phyloP scores from a whole-genome alignment of 106 monocot species.

The Alisma plantagoaquatica region DNA sequence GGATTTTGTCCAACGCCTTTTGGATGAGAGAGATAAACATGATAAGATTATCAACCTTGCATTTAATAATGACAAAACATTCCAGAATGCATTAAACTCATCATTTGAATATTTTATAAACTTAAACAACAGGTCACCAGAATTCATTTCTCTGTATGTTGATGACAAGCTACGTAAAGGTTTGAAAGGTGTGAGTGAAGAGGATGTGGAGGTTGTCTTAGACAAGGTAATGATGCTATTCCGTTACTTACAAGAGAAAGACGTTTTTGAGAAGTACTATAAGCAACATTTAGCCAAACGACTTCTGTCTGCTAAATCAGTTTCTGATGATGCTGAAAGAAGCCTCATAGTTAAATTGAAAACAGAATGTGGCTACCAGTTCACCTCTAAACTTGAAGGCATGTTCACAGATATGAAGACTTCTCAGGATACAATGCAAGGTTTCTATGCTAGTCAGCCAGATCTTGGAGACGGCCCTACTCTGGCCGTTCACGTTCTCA shows the following conservation, averaged over 20 bases:
- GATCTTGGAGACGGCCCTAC: constrained; percentile 54
- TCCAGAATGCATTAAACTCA: constrained; percentile 91
- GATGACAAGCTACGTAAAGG: constrained; percentile 91
- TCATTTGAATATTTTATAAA: constrained; percentile 95
- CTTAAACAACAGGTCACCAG: constrained; percentile 83
- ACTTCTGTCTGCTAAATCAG: constrained; percentile 62
- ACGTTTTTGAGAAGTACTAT: constrained; percentile 81
- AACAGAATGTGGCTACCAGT: constrained; percentile 91
- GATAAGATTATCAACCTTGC: constrained; percentile 67
- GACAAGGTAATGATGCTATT: constrained; percentile 96
- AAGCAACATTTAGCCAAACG: constrained; percentile 78
- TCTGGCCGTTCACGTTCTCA: constrained; percentile 72
- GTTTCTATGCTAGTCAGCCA: constrained; percentile 36
- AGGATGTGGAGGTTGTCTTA: constrained; percentile 54
- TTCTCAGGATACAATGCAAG: constrained; percentile 68
- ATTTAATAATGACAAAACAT: constrained; percentile 86
- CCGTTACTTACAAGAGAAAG: constrained; percentile 75
- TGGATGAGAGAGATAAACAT: constrained; percentile 83
- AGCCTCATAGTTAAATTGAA: constrained; percentile 85
- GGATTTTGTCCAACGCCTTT: constrained; percentile 85
- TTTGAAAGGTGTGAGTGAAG: constrained; percentile 60
- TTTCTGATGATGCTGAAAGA: constrained; percentile 72
- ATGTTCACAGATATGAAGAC: constrained; percentile 86
- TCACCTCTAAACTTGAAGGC: constrained; percentile 74
- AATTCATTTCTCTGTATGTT: constrained; percentile 85